Base-by-base conservation (phyloP, 345 rosid species). In the Citrus trifoliata region DNA sequence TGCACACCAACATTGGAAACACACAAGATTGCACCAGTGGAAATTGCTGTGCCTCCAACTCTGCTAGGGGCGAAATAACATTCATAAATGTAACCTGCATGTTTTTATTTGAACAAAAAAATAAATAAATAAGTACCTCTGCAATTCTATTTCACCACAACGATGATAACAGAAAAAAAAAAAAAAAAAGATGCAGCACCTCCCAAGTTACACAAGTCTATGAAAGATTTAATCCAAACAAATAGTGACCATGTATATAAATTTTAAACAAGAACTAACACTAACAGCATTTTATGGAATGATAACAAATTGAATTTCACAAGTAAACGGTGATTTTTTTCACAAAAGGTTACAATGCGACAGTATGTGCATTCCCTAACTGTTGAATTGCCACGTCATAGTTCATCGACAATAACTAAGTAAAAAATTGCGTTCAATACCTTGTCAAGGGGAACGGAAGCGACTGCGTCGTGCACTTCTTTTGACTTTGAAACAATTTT, bases 361-460 rank as follows among this genome's bases (percentile, higher is more conserved):
- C 42, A 7, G 25, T 30, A 6, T 28, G 19, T 14, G 7, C 22
- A 64, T 32, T 30, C 24, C 10, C 59, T 18, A 76, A 19, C 6
- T 9, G 4, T 58, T 7, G 64, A 42, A 67, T 33, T 33, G 69
- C 69, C 37, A 32, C 21, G 24, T 16, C 68, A 64, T 64, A 64
- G 40, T 30, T 27, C 10, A 13, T 28, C 37, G 21, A 10, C 67
- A 64, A 64, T 42, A 60, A 33, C 38, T 30, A 67, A 42, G 38
- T 35, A 27, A 35, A 22, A 1, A 27, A n/a, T 10, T 53, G 18
- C 14, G 60, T 42, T 21, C 3, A 77, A 16, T 83, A 93, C 99
- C 94, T 91, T 91, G 73, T 92, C 92, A 6, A 92, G 85, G 46
- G 98, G 91, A 85, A 93, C 89, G 33, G 90, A 92, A 70, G 97